Base-by-base conservation (phyloP, 1,139 yeast species). In the Blastobotrys capitulatus region DNA sequence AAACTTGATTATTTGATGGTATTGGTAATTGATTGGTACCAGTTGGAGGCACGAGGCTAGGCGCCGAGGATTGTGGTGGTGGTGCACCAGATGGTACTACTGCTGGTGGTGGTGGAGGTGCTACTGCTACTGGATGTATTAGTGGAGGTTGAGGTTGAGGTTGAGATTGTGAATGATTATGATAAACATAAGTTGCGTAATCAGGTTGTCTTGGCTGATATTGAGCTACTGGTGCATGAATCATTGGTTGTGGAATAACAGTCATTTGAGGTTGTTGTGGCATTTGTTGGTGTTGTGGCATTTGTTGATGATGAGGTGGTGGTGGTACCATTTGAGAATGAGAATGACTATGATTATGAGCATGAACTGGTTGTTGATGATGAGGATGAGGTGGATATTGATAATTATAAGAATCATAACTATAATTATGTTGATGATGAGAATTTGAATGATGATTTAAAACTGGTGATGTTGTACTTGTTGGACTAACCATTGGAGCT, bases 401-500 rank as follows among this genome's bases (percentile, higher is more conserved):
- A 13, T 18, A 27, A 13, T 37, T 34, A 29, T 8, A 32, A 32
- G 25, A n/a, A 13, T 38, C 15, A 37, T 38, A 34, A 32, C 20
- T 42, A 18, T 36, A 22, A n/a, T 35, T 25, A 16, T 46, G 38
- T 31, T 38, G 44, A 22, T 4, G 25, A 22, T 22, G 25, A 5
- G 25, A 7, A 22, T 5, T 22, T 22, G 25, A 7, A 7, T 22
- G 25, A 6, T 8, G 47, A 20, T 27, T 34, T 34, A 29, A 10
- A 8, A 16, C 19, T 22, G 37, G n/a, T 3, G 40, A 15, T 15
- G 34, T 19, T 9, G 12, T 13, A 18, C 31, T 8, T 22, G 31
- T 13, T 5, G 48, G 18, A 26, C 42, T 25, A 12, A 26, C 39
- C 47, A 50, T 41, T 19, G 53, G 47, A 4, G 49, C 48, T 26